Percentiles rank a stretch among this genome's conserved stretches.
Evolutionary conservation across 176 grass and related monocot species (phyloP).

Genomic region (Raddia guianensis): DNA sequence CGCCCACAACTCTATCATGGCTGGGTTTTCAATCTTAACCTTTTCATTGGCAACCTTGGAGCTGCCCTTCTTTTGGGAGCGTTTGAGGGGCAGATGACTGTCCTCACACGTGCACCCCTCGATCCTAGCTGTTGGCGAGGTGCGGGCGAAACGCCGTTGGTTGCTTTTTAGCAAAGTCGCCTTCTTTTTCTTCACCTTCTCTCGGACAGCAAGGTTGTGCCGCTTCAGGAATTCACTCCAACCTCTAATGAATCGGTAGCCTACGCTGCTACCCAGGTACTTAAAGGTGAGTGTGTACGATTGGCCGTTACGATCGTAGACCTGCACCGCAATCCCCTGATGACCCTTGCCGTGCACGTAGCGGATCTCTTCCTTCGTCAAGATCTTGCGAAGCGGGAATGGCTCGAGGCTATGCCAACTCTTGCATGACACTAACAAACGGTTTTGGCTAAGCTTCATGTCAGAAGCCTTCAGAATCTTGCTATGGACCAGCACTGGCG

Average conservation of each 20-base stretch:
- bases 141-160: too few relatives aligned
- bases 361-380: neutral
- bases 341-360: neutral
- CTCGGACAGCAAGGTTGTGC: neutral
- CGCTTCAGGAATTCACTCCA: neutral
- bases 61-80: too few relatives aligned
- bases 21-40: too few relatives aligned
- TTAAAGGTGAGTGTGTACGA: neutral
- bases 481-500: neutral
- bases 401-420: too few relatives aligned
- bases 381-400: neutral
- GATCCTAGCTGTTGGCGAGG: too few relatives aligned
- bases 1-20: neutral
- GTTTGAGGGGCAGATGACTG: too few relatives aligned
- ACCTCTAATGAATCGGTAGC: neutral
- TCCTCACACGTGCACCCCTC: too few relatives aligned
- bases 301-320: neutral
- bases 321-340: neutral
- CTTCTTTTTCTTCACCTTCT: neutral
- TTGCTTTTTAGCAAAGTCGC: too few relatives aligned
- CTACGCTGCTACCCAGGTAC: neutral
- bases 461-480: too few relatives aligned
- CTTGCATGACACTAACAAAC: too few relatives aligned
- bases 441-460: too few relatives aligned
- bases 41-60: too few relatives aligned